Percentiles rank a stretch among this genome's conserved stretches.
Evolutionary conservation across 345 rosid species (phyloP).

Genomic region (Eucalyptus polybractea): DNA sequence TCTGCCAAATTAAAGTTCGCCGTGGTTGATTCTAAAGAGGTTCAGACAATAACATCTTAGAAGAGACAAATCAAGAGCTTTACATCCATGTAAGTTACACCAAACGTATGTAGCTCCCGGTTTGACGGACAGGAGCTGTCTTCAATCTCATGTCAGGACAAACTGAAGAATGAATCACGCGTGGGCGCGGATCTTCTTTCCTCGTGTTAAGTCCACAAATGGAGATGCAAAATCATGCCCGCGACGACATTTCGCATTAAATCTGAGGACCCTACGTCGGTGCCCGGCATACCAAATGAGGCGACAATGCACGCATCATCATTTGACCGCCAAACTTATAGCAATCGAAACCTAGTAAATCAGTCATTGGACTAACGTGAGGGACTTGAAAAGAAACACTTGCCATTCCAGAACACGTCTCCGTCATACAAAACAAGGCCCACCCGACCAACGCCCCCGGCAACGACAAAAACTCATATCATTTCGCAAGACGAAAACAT

Average conservation of each 20-base stretch:
- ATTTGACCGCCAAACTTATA: background rate
- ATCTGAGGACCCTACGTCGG: background rate
- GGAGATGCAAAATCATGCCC: background rate
- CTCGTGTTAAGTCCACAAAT: background rate
- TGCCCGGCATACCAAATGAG: background rate
- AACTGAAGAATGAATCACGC: background rate
- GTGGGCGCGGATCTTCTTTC: background rate
- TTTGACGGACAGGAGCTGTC: background rate
- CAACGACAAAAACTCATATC: background rate
- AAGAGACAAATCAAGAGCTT: background rate
- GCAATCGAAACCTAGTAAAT: background rate
- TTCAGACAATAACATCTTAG: background rate
- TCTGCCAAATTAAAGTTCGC: background rate
- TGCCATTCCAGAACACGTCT: background rate
- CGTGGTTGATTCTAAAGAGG: background rate
- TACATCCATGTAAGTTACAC: background rate
- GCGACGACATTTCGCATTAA: background rate
- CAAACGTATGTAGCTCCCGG: background rate
- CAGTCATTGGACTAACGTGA: background rate
- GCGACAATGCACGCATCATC: background rate
- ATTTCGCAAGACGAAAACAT: background rate
- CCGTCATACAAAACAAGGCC: background rate
- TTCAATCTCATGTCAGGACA: background rate
- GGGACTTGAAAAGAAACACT: background rate
- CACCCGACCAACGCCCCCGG: background rate